Evolutionary conservation across 495 filamentous ascomycete species (phyloP).

Genomic region (Geopyxis carbonaria): DNA sequence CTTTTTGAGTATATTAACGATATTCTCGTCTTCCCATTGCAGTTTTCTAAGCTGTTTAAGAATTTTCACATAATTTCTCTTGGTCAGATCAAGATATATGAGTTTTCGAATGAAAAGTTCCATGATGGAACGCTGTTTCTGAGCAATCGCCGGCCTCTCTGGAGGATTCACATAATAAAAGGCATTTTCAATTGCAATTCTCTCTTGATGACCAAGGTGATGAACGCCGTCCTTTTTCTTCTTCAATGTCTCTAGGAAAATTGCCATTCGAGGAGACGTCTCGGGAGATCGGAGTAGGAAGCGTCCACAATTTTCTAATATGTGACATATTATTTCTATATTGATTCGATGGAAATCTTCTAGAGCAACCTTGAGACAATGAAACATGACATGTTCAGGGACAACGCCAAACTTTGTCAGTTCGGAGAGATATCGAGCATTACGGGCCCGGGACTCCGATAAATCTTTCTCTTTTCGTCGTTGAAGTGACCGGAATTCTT

Average conservation of each 20-base stretch:
- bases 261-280: constrained; percentile 77
- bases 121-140: constrained; percentile 86
- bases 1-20: constrained; percentile 59
- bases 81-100: constrained; percentile 82
- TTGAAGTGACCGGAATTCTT: constrained; percentile 92
- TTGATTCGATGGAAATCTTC: constrained; percentile 98
- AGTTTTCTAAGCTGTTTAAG: constrained; percentile 85
- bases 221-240: constrained; percentile 93
- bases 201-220: constrained; percentile 73
- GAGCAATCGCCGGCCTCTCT: constrained; percentile 78
- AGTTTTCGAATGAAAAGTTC: constrained; percentile 85
- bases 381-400: constrained; percentile 96
- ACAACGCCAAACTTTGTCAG: constrained; percentile 97
- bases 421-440: constrained; percentile 92
- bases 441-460: constrained; percentile 80
- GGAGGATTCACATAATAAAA: constrained; percentile 97
- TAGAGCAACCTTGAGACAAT: constrained; percentile 90
- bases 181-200: constrained; percentile 96
- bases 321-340: constrained; percentile 91
- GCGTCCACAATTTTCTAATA: constrained; percentile 93
- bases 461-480: constrained; percentile 97
- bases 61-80: constrained; percentile 80
- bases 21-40: constrained; percentile 89
- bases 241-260: constrained; percentile 84
- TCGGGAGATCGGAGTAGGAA: constrained; percentile 90